Percentiles rank a stretch among this genome's conserved stretches.
Conservation (phyloP, 192 early-diverging fungal species). For the Phlyctochytrium planicorne region DNA sequence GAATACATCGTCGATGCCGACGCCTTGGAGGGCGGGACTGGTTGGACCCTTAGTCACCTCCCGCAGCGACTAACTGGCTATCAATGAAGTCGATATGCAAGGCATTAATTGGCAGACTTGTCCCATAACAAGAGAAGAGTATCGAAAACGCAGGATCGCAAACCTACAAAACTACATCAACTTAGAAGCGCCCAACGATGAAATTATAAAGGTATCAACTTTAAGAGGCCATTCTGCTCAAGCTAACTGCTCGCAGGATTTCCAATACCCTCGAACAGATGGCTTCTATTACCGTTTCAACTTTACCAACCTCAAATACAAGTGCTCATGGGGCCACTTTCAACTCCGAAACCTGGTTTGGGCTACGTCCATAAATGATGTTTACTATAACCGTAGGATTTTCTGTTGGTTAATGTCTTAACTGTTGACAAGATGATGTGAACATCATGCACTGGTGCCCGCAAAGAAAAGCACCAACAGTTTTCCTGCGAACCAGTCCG, state of each 20-base stretch:
- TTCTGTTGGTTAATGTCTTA: not conserved
- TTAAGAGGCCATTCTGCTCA: no score
- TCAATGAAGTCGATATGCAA: conserved; percentile 57
- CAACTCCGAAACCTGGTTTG: conserved; percentile 65
- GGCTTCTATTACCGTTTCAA: conserved; percentile 9
- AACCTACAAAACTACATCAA: conserved; percentile 50
- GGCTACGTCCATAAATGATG: conserved; percentile 56
- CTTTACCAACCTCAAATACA: conserved; percentile 34
- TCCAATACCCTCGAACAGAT: conserved; percentile 3
- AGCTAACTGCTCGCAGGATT: not conserved
- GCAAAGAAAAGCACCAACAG: not conserved
- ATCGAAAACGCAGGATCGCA: conserved; percentile 41
- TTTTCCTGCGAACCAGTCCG: conserved; percentile 10
- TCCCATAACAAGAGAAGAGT: conserved; percentile 39
- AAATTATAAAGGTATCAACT: conserved; percentile 12
- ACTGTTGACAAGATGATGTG: not conserved
- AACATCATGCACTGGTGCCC: conserved; percentile 29
- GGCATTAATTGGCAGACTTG: conserved; percentile 53
- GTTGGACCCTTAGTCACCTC: no score
- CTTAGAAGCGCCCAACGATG: conserved; percentile 18
- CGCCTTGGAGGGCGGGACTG: no score
- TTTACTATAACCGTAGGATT: conserved; percentile 52
- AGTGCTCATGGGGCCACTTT: conserved; percentile 59
- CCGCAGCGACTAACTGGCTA: no score
- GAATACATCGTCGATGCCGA: no score